Base-by-base conservation (phyloP, 2,329 filamentous ascomycete species). In the Madurella mycetomatis region DNA sequence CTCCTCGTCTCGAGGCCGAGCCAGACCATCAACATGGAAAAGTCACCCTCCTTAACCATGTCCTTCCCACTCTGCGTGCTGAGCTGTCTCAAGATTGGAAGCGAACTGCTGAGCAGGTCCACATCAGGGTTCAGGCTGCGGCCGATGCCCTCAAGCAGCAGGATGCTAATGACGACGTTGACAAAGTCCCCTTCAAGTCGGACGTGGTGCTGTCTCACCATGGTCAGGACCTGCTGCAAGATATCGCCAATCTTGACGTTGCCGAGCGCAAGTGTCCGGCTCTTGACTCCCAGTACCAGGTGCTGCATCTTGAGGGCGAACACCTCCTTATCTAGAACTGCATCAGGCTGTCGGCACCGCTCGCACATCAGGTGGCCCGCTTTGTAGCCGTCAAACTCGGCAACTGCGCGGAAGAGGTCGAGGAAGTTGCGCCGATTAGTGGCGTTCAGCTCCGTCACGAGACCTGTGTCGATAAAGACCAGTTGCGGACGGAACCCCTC, bases 291-390 rank as follows among this genome's bases (percentile, higher is more conserved):
- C 1, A 97, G 76, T 2, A 99, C 90, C 4, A 99, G 81, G 72
- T 97, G 92, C 71, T 99, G 92, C 92, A 99, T 97, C 69, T 91
- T 90, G 55, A 97, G 76, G 0, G 92, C 91, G 66, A 97, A 99
- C 0, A 97, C 82, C 61, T 99, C 92, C 55, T 87, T 75, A 61
- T 96, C 88, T 18, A 96, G 78, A 1, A 99, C 94, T 2, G 88
- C 88, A 43, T 94, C 88, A 0, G 94, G 94, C 67, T 96, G 92
- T 15, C 92, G 86, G 67, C 92, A 97, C 43, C 94, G 85, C 70
- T 96, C 90, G 56, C 95, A 92, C 94, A 99, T 99, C 41, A 99
- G 79, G 59, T 95, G 85, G 0, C 94, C 94, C 4, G 92, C 92
- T 67, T 90, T 92, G 74, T 96, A 96, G 9, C 94, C 94, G 67